Base-by-base conservation (phyloP, 2,329 filamentous ascomycete genomes). In the Fusarium mundagurra region DNA sequence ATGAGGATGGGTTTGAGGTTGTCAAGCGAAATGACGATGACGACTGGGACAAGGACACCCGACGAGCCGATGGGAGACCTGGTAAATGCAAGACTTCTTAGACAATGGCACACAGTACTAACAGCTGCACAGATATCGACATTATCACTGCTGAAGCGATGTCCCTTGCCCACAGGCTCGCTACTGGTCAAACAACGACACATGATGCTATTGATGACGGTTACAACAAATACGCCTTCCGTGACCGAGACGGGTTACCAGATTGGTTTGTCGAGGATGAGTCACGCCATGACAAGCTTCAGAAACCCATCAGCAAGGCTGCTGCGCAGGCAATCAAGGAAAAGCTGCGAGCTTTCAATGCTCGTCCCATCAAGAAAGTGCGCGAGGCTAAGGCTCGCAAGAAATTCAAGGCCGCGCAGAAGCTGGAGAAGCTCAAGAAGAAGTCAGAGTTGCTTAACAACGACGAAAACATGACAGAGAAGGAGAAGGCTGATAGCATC, bases 71-170 rank as follows among this genome's bases (percentile, higher is more conserved):
- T 77, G 92, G 92, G 65, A 89, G 88, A 77, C 84, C 88, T 45
- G 88, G 90, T 91, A 85, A 81, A 85, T 27, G 3, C 0, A 12
- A n/a, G 50, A 8, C 22, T 17, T 14, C 6, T 24, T 14, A 41
- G 8, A 17, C 17, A 33, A 22, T 31, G n/a, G 20, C 16, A 14
- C 17, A 7, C 11, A 17, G 22, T 36, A 51, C 68, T 78, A 58
- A 77, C 45, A 36, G 29, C 4, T 5, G 7, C 27, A 16, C 41
- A 81, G 95, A 98, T 81, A 97, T 99, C 83, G 95, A 98, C 82
- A 98, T 99, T 79, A 97, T 98, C 80, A 99, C 96, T n/a, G 96
- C 95, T 10, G 96, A 99, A 86, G 96, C 97, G 73, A 99, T 99
- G 96, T 97, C 96, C 1, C 88, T 99, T 22, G 97, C 96, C 2